These are phyloP conservation scores for Xylariaceae sp. DNA, from an alignment of 2,329 filamentous ascomycete genomes.

Conservation along the genomic window DNA sequence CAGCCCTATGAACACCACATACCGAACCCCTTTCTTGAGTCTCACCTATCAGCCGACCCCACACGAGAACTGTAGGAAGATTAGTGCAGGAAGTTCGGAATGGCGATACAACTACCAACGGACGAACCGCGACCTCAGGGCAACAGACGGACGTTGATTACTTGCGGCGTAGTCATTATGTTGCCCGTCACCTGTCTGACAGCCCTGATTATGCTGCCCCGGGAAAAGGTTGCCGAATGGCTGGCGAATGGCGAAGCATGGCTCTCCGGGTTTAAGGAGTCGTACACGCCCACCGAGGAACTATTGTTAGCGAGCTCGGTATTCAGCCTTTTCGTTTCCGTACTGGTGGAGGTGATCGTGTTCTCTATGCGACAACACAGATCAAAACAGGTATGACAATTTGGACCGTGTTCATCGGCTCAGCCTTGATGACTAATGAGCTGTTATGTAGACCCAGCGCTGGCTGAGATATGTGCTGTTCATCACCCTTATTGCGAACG, in stretches of 20 bases:
- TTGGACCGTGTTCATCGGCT: background rate
- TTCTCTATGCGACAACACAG: slow-evolving; percentile 1
- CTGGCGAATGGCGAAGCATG: background rate
- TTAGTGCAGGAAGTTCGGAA: background rate
- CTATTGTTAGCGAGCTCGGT: slow-evolving; percentile 16
- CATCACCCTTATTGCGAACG: slow-evolving; percentile 12
- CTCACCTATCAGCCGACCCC: background rate
- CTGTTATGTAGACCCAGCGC: slow-evolving; percentile 1
- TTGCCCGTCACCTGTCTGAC: background rate
- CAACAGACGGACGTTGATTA: background rate
- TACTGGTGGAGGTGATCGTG: slow-evolving; percentile 9
- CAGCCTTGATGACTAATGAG: background rate
- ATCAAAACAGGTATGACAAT: slow-evolving; percentile 8
- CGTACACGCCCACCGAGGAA: slow-evolving; percentile 8
- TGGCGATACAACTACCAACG: background rate
- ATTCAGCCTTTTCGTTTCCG: slow-evolving; percentile 11
- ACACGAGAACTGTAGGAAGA: background rate
- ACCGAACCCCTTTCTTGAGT: no score
- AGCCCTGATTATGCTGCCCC: background rate
- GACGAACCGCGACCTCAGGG: background rate
- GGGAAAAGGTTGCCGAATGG: slow-evolving; percentile 4
- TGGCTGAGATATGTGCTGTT: slow-evolving; percentile 13
- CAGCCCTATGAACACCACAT: no score
- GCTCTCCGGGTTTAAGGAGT: background rate
- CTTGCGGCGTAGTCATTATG: background rate